Evolutionary conservation across 257 asterid genomes (phyloP), one percentile per base, ranked within the genome.

Genomic region (Coffea eugenioides): DNA sequence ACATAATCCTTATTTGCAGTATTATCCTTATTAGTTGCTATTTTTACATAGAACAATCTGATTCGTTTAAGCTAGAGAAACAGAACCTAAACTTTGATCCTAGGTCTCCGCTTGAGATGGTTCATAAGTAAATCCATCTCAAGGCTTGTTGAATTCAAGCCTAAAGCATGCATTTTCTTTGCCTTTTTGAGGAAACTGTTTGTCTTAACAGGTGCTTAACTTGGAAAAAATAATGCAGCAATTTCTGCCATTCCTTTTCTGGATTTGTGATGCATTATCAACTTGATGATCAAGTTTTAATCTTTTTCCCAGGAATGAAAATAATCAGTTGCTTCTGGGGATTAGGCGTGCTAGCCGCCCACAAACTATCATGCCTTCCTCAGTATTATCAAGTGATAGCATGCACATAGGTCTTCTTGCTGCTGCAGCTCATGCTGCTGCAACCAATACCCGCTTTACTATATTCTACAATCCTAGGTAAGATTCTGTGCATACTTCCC

Each of bases 351-450:
- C 98, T 56, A 91, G 76, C 90, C 93, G 98, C 79, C 89, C 97
- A 73, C 98, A 92, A 85, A 88, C 95, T 49, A 90, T 91, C 69
- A 91, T 94, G 97, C 98, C 98, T 62, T 94, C 97, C 25, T 94
- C 97, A 2, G 97, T 94, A 83, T 81, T 94, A 80, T 94, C 98
- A 56, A 94, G 97, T 80, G 97, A 94, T 82, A 94, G 98, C 89
- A 94, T 92, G 97, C 98, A 94, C 87, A 94, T 94, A 62, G 98
- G 98, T 77, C 97, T 94, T 83, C 97, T 94, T 77, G 97, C 98
- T 79, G 98, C 97, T n/a, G 97, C 98, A 67, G 94, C 98, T 81
- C 97, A 92, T 89, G 98, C 98, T 48, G 94, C 97, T 12, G 91
- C 97, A 8, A 94, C 98, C 27, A 94, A 90, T 86, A 94, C 96